Percentiles rank a stretch among this genome's conserved stretches.
Conservation (phyloP, 768 basidiomycete genomes). For the Thelephora aurantiotincta region DNA sequence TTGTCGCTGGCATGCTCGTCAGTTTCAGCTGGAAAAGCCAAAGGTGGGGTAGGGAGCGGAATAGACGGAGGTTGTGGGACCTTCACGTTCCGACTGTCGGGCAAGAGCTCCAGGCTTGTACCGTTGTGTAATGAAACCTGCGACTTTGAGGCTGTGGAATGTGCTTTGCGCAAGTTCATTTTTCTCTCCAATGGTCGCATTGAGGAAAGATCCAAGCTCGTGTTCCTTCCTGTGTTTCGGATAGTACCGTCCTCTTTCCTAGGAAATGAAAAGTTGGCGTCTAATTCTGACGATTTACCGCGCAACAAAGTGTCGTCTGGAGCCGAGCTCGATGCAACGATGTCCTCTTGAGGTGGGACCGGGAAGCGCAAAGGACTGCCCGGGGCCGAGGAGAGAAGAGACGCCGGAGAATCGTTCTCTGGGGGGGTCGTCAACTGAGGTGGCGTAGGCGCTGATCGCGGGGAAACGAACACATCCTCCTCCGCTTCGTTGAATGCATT, state of each 20-base stretch:
- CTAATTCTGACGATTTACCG: background rate
- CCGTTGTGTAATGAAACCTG: background rate
- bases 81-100: background rate
- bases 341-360: background rate
- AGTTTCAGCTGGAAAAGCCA: background rate
- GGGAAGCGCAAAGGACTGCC: background rate
- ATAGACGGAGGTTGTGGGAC: background rate
- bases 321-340: background rate
- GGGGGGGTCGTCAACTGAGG: background rate
- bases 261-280: background rate
- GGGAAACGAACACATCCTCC: background rate
- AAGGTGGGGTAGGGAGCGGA: background rate
- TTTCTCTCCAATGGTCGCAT: too few species aligned
- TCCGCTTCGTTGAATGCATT: background rate
- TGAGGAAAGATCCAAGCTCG: background rate
- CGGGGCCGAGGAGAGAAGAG: background rate
- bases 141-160: background rate
- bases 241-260: background rate
- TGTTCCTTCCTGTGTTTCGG: background rate
- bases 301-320: background rate
- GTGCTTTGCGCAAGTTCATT: background rate
- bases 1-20: background rate
- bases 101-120: background rate
- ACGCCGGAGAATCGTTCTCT: background rate
- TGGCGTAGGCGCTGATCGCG: background rate